Evolutionary conservation across 140 eudicot genomes (phyloP), one percentile per base, ranked within the genome.

Genomic region (Cichorium intybus): DNA sequence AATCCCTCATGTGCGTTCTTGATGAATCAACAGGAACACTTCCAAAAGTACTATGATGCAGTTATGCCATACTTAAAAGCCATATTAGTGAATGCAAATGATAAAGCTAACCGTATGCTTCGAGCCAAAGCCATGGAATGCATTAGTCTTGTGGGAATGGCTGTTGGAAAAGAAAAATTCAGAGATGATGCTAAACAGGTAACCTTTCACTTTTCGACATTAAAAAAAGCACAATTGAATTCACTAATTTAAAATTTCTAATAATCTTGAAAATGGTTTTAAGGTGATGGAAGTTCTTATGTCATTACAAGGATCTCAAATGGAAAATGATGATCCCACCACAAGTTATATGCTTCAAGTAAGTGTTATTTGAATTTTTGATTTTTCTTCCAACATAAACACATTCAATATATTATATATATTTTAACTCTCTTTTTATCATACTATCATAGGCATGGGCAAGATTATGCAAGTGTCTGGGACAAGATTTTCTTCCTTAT

Each of bases 341-440:
- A 93, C 95, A 27, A 93, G 99, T 76, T 93, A 93, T 81, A 93
- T 93, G 99, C 86, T 93, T 47, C 99, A 93, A 80, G 99, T 89
- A 81, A 49, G 82, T 72, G 28, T 35, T 43, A 45, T 26, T 66
- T 17, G 2, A 8, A 39, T 21, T 58, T 33, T 35, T 34, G 1
- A 12, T 54, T 37, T 58, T 70, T 6, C n/a, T n/a, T 43, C 7
- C 31, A 27, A 27, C 31, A 27, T 62, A 69, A 24, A 54, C 55
- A 43, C 43, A 51, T 56, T 35, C 4, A 35, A 71, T 18, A 27
- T n/a, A 5, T 43, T 3, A 43, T 43, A 27, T 67, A 24, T 37
- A 10, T 37, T 41, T 43, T 49, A 70, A 21, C 54, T 8, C 26
- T 24, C 28, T 33, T 71, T 20, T 9, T 7, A 24, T 21, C 4